phyloP scores from a whole-genome alignment of 1,284 basidiomycete genomes.

The Xerocomus minutiporus region DNA sequence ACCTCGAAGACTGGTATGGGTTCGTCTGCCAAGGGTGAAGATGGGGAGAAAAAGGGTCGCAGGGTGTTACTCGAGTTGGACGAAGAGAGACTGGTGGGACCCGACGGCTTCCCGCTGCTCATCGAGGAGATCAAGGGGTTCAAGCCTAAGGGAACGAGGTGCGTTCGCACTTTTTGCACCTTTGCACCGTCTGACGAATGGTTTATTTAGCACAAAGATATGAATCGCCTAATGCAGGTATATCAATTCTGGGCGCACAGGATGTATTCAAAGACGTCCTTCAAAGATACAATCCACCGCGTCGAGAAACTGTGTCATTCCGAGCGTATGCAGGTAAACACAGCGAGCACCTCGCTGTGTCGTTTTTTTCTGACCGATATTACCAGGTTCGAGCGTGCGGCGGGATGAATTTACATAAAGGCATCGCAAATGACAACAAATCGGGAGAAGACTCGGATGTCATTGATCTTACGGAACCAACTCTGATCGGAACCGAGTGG shows the following conservation, averaged over 20 bases:
- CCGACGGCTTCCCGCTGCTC: conserved; percentile 73
- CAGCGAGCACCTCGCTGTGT: neutral
- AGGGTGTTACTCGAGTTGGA: conserved; percentile 61
- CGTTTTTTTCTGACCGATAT: conserved; percentile 9
- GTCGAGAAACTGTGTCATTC: conserved; percentile 85
- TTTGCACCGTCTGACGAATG: conserved; percentile 1
- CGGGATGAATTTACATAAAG: conserved; percentile 58
- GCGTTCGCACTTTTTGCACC: conserved; percentile 17
- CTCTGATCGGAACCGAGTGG: conserved; percentile 15
- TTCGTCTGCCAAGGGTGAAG: conserved; percentile 10
- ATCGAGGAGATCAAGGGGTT: conserved; percentile 71
- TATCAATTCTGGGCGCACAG: conserved; percentile 93
- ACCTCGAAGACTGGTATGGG: conserved; percentile 43
- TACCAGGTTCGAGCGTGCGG: conserved; percentile 69
- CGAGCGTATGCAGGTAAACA: conserved; percentile 71
- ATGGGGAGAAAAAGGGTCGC: conserved; percentile 43
- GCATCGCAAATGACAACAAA: conserved; percentile 39
- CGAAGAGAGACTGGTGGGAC: conserved; percentile 65
- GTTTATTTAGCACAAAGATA: conserved; percentile 59
- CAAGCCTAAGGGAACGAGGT: conserved; percentile 84
- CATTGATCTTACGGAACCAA: conserved; percentile 31
- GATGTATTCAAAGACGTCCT: conserved; percentile 83
- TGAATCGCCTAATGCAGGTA: conserved; percentile 70
- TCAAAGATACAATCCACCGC: conserved; percentile 75
- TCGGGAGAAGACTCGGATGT: conserved; percentile 30